Evolutionary conservation across 495 filamentous ascomycete genomes (phyloP).

Genomic region (Articulospora tetracladia): DNA sequence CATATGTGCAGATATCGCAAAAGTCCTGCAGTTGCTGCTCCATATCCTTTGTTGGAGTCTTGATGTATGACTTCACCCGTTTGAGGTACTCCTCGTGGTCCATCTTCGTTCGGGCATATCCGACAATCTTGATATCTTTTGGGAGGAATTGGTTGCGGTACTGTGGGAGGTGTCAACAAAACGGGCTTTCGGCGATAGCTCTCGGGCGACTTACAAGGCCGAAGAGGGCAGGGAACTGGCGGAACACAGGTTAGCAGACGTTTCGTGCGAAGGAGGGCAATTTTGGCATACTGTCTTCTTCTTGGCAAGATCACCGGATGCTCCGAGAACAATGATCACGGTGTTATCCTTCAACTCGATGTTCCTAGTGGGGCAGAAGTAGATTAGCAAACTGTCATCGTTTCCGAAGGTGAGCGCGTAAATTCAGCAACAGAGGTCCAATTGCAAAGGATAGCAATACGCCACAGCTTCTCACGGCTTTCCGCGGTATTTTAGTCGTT

Average conservation of each 20-base stretch:
- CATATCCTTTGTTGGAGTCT: constrained; percentile 96
- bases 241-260: constrained; percentile 24
- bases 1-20: constrained; percentile 81
- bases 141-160: constrained; percentile 98
- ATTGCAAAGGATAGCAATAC: background rate
- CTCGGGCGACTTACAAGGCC: constrained; percentile 72
- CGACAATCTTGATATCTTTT: constrained; percentile 94
- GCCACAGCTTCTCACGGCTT: constrained; percentile 6
- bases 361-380: constrained; percentile 42
- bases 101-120: constrained; percentile 99
- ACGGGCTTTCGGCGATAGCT: background rate
- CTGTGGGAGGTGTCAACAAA: constrained; percentile 39
- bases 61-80: constrained; percentile 96
- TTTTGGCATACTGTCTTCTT: constrained; percentile 87
- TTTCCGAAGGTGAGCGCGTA: constrained; percentile 2
- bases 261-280: background rate
- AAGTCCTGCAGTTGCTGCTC: constrained; percentile 93
- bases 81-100: constrained; percentile 91
- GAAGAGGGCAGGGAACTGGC: constrained; percentile 94
- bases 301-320: constrained; percentile 96
- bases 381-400: constrained; percentile 17
- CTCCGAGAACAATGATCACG: constrained; percentile 93
- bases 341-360: constrained; percentile 99
- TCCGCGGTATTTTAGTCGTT: constrained; percentile 1
- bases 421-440: background rate